phyloP scores from a whole-genome alignment of 2,329 filamentous ascomycete genomes.

The Pseudocercospora pini-densiflorae region DNA sequence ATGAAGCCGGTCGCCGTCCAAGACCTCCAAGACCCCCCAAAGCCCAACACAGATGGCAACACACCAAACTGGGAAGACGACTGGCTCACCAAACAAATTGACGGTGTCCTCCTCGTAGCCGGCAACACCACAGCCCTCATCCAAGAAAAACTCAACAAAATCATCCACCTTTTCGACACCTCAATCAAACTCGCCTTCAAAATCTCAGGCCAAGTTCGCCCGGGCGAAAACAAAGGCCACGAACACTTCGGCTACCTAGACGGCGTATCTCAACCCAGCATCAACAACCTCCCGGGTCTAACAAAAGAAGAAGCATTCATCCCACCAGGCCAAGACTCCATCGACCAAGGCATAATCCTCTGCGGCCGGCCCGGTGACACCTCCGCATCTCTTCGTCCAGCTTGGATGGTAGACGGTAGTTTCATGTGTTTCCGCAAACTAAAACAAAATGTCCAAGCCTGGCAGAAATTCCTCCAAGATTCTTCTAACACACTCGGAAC shows the following conservation, averaged over 20 bases:
- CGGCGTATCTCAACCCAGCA: slow-evolving; percentile 48
- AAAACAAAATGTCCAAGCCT: slow-evolving; percentile 52
- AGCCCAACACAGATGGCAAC: slow-evolving; percentile 28
- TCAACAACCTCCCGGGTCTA: slow-evolving; percentile 40
- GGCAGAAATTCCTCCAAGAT: slow-evolving; percentile 46
- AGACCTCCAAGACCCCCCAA: slow-evolving; percentile 34
- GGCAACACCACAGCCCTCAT: slow-evolving; percentile 39
- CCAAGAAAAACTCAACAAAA: slow-evolving; percentile 34
- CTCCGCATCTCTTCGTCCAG: slow-evolving; percentile 28
- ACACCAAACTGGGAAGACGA: slow-evolving; percentile 29
- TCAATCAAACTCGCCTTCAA: slow-evolving; percentile 39
- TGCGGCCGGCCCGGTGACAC: slow-evolving; percentile 45
- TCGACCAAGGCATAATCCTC: slow-evolving; percentile 44
- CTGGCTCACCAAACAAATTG: slow-evolving; percentile 42
- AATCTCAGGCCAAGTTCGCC: slow-evolving; percentile 42
- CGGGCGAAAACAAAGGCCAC: slow-evolving; percentile 43
- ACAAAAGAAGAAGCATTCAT: slow-evolving; percentile 23
- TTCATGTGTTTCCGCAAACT: slow-evolving; percentile 52
- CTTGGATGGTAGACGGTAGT: slow-evolving; percentile 52
- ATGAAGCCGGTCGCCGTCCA: slow-evolving; percentile 39
- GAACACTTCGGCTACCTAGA: slow-evolving; percentile 53
- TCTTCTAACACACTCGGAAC: slow-evolving; percentile 37
- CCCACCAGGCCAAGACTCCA: slow-evolving; percentile 40
- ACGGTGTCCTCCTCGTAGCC: slow-evolving; percentile 44
- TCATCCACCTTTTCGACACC: slow-evolving; percentile 39